These are phyloP conservation scores for Wickerhamiella nectarea DNA, from an alignment of 805 yeast species.

Conservation along the genomic window DNA sequence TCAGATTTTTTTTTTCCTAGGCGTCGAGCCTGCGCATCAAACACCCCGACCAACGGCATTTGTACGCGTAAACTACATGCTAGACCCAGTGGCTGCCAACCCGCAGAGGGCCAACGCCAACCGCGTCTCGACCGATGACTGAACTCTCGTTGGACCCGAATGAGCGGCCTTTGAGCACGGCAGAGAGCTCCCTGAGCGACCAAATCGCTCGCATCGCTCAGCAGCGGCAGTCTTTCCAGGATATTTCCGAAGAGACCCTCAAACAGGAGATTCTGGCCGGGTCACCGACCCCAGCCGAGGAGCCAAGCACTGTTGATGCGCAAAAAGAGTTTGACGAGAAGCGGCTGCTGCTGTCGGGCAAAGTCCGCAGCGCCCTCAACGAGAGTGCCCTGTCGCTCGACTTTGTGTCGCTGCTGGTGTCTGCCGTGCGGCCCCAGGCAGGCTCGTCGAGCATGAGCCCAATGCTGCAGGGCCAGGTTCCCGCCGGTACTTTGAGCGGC, in stretches of 20 bases:
- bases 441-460: constrained; percentile 68
- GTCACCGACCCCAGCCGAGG: constrained; percentile 20
- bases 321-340: constrained; percentile 18
- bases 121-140: constrained; percentile 16
- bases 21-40: too few relatives aligned
- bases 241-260: constrained; percentile 44
- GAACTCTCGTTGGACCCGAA: constrained; percentile 18
- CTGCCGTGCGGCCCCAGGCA: constrained; percentile 71
- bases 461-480: constrained; percentile 18
- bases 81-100: too few relatives aligned
- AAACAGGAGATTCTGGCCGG: constrained; percentile 30
- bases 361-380: constrained; percentile 50
- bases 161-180: constrained; percentile 2
- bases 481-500: constrained; percentile 15
- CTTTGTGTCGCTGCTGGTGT: constrained; percentile 68
- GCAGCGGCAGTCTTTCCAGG: constrained; percentile 47
- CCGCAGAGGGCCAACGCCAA: too few relatives aligned
- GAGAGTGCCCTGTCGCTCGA: constrained; percentile 83
- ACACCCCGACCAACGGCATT: too few relatives aligned
- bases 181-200: constrained; percentile 20
- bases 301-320: constrained; percentile 6
- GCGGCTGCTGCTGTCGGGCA: constrained; percentile 19
- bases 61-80: too few relatives aligned
- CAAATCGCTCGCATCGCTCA: constrained; percentile 44
- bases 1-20: too few relatives aligned